Conservation (phyloP, 805 yeast species). For the Lachancea nothofagi region DNA sequence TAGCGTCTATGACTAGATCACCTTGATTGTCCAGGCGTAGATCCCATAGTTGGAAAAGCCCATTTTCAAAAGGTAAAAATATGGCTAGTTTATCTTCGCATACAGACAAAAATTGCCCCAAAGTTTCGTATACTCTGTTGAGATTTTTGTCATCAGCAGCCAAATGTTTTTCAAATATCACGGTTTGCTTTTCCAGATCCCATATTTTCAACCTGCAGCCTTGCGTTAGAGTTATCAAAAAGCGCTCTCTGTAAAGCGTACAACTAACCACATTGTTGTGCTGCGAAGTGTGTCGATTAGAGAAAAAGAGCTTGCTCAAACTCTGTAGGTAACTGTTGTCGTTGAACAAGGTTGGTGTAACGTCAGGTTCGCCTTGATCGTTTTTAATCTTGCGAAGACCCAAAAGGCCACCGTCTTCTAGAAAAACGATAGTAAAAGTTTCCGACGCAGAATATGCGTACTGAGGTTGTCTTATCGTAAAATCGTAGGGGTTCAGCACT, state of each 20-base stretch:
- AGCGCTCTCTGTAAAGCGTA: constrained; percentile 16
- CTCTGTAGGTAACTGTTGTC: constrained; percentile 46
- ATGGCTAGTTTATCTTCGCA: constrained; percentile 32
- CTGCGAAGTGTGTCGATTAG: constrained; percentile 10
- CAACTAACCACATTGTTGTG: constrained; percentile 24
- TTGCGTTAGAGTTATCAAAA: constrained; percentile 25
- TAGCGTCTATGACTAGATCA: constrained; percentile 11
- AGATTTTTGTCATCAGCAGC: constrained; percentile 9
- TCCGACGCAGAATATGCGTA: constrained; percentile 43
- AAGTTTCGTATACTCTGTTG: constrained; percentile 18
- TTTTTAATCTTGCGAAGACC: constrained; percentile 36
- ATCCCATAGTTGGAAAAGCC: constrained; percentile 39
- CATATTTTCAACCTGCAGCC: constrained; percentile 27
- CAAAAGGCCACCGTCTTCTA: constrained; percentile 74
- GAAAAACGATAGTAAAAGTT: constrained; percentile 46
- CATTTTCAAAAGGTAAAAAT: constrained; percentile 41
- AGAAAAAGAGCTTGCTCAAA: constrained; percentile 28
- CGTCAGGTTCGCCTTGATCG: constrained; percentile 16
- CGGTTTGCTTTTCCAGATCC: constrained; percentile 25
- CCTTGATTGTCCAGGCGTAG: constrained; percentile 19
- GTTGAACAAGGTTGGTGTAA: constrained; percentile 46
- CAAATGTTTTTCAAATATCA: constrained; percentile 16
- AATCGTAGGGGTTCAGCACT: constrained; percentile 62
- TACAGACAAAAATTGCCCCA: constrained; percentile 36
- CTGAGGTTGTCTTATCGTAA: constrained; percentile 53